A percentile compares a stretch with the other conserved stretches of the same genome.
Conservation (phyloP, 192 early-diverging fungal genomes). For the Mortierella claussenii region DNA sequence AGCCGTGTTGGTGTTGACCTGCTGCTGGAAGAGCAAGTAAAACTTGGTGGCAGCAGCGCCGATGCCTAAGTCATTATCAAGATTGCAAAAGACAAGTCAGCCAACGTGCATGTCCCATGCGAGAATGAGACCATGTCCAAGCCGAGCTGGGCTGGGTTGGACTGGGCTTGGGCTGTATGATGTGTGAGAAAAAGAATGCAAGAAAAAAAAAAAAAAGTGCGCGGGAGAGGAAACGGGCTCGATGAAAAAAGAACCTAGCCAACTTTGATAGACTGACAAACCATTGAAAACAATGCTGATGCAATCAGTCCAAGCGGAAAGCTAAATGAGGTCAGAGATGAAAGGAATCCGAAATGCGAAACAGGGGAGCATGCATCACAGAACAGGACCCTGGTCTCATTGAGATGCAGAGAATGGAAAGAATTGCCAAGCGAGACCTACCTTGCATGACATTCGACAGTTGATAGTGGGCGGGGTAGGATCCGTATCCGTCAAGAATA, state of each 20-base stretch:
- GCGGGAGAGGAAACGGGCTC: too few species aligned
- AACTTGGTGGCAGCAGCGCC: conserved; percentile 77
- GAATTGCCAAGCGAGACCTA: conserved; percentile 30
- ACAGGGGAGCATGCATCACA: too few species aligned
- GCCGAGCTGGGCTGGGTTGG: not conserved
- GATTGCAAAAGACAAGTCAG: conserved; percentile 4
- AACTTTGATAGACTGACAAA: too few species aligned
- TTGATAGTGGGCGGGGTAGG: conserved; percentile 83
- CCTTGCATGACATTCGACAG: conserved; percentile 74
- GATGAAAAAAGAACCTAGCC: too few species aligned
- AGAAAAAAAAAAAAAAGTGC: conserved; percentile 12
- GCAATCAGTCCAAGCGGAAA: not conserved
- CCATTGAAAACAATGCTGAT: too few species aligned
- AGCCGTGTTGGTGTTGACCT: conserved; percentile 68
- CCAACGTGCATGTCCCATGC: not conserved
- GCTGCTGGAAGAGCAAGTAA: conserved; percentile 89
- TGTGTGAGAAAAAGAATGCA: not conserved
- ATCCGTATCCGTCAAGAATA: conserved; percentile 89
- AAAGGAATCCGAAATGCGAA: conserved; percentile 6
- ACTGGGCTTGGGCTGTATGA: not conserved
- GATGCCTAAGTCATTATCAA: conserved; percentile 49
- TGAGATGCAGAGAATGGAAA: not conserved
- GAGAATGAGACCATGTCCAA: not conserved
- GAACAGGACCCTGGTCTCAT: too few species aligned
- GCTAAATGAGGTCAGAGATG: not conserved